Base-by-base conservation (phyloP, 352 stramenopile species). In the Salisapilia sapeloensis region DNA sequence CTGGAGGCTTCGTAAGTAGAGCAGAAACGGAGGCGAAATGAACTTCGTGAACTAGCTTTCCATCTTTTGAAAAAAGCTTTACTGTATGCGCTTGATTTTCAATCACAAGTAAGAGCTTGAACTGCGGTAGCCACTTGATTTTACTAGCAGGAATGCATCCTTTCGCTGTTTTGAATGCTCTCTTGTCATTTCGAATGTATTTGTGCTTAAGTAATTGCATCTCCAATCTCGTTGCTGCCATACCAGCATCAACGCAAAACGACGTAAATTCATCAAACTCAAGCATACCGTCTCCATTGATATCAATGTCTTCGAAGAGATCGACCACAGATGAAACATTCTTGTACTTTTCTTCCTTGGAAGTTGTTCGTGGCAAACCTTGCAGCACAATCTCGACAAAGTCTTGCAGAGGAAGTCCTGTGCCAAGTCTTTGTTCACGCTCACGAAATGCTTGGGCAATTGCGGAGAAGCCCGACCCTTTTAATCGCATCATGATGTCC, bases 181-280 rank as follows among this genome's bases (percentile, higher is more conserved):
- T 70, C 30, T 58, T 56, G 2, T 41, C 24, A 33, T 81, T 54
- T 26, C 66, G 58, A 26, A 82, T 50, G 33, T 85, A 87, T 10
- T 60, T 65, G 42, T 85, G 72, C 38, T 85, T 85, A 21, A 87
- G 46, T 0, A 38, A 57, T 2, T 44, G 31, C 0, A 44, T 44
- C 17, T 77, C 51, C 11, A 35, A 32, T 23, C 72, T 48, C 12
- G 62, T 81, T 6, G 72, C 66, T 22, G 84, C 53, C 65, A 91
- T 87, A 4, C 76, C 76, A 9, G 71, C 74, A 34, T 87, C 76
- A 8, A 90, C 71, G 40, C 76, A 92, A 35, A 80, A 92, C 15
- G 62, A 82, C 26, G 76, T 87, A 35, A 90, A 86, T 45, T 92
- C 76, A 16, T 82, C 69, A 34, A 86, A 87, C 27, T 92, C 76